These are phyloP conservation scores for Komagataella populi DNA, from an alignment of 805 yeast species.

Conservation along the genomic window DNA sequence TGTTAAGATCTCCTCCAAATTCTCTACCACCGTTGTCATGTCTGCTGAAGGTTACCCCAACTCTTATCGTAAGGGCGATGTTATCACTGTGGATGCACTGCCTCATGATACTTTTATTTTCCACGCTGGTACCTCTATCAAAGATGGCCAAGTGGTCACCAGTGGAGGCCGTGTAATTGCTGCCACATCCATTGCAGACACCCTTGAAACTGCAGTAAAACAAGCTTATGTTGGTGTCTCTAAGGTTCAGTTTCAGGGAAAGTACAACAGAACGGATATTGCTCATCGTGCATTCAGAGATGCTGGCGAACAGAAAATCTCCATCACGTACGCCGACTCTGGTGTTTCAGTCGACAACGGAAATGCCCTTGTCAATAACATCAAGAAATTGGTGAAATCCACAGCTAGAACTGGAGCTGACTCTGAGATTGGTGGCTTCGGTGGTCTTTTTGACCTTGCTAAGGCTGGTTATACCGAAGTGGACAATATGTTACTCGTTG, in stretches of 20 bases:
- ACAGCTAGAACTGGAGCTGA: constrained; percentile 95
- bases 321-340: constrained; percentile 83
- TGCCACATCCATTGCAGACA: constrained; percentile 69
- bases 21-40: constrained; percentile 86
- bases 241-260: constrained; percentile 54
- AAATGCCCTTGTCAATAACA: constrained; percentile 76
- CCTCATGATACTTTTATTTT: constrained; percentile 61
- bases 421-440: constrained; percentile 97
- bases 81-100: constrained; percentile 41
- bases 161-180: constrained; percentile 97
- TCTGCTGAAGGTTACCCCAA: constrained; percentile 98
- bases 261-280: constrained; percentile 83
- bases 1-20: constrained; percentile 41
- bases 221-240: constrained; percentile 80
- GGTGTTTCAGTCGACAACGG: constrained; percentile 98
- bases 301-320: constrained; percentile 14
- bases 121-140: constrained; percentile 86
- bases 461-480: constrained; percentile 74
- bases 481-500: constrained; percentile 72
- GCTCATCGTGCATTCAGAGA: constrained; percentile 91
- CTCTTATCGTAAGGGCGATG: constrained; percentile 73
- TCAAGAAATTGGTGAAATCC: constrained; percentile 81
- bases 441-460: constrained; percentile 87
- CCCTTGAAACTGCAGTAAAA: constrained; percentile 70
- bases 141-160: constrained; percentile 55